These are phyloP conservation scores for Punctularia strigosozonata DNA, from an alignment of 768 basidiomycete genomes.

Conservation along the genomic window DNA sequence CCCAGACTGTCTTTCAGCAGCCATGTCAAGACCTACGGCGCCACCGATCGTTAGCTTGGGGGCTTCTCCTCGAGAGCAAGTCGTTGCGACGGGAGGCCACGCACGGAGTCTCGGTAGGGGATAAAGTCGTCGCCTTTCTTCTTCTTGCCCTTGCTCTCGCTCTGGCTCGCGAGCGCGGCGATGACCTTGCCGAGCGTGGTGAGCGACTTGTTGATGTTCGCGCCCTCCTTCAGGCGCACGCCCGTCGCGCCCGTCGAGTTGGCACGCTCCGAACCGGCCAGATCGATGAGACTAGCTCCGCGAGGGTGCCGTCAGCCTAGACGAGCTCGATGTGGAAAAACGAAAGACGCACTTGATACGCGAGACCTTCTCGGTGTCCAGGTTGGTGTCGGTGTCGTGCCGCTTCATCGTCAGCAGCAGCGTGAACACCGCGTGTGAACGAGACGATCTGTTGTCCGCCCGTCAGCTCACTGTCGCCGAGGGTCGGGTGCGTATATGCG, in stretches of 20 bases:
- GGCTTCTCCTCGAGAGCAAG: no score
- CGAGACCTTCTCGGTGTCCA: constrained; percentile 98
- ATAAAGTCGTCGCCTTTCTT: constrained; percentile 88
- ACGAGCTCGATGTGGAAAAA: not conserved
- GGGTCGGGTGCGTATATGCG: constrained; percentile 1
- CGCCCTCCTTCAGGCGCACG: constrained; percentile 91
- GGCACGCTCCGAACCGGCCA: constrained; percentile 94
- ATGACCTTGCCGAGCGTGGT: constrained; percentile 99
- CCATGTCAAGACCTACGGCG: constrained; percentile 84
- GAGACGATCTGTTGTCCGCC: constrained; percentile 54
- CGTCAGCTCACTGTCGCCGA: not conserved
- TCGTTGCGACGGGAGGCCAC: constrained; percentile 16
- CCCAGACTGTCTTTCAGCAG: constrained; percentile 95
- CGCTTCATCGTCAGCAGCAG: constrained; percentile 88
- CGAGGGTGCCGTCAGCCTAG: constrained; percentile 2
- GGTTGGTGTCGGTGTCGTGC: constrained; percentile 71
- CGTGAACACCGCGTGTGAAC: constrained; percentile 97
- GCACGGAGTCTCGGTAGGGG: constrained; percentile 93
- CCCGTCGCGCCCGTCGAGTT: constrained; percentile 98
- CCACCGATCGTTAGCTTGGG: constrained; percentile 3
- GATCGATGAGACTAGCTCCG: constrained; percentile 70
- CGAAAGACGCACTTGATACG: constrained; percentile 62
- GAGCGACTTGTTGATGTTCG: constrained; percentile 97
- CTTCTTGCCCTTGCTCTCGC: constrained; percentile 38
- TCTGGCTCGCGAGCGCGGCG: constrained; percentile 65